Evolutionary conservation across 163 green algal genomes (phyloP).

Genomic region (Prototheca cutis): DNA sequence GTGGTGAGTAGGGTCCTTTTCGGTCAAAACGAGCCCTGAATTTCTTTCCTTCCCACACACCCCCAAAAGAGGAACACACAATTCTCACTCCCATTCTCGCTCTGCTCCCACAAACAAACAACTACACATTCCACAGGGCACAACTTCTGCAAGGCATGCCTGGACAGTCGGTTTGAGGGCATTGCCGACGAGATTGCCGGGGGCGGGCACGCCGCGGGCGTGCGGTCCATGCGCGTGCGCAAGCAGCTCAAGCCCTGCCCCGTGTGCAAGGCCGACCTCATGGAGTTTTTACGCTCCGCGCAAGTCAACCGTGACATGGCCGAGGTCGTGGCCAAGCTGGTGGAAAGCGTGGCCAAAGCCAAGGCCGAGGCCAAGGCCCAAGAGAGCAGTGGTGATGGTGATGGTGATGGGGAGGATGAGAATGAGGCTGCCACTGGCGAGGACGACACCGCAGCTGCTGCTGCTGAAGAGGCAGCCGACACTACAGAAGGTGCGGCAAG

Average conservation of each 20-base stretch:
- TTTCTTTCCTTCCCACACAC: no score
- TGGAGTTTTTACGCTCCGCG: conserved; percentile 55
- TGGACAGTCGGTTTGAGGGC: conserved; percentile 52
- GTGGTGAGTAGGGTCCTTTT: conserved; percentile 39
- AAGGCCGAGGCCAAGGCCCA: conserved; percentile 13
- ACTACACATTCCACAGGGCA: conserved; percentile 52
- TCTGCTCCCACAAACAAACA: background rate
- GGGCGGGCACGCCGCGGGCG: conserved; percentile 3
- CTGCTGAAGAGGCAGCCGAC: background rate
- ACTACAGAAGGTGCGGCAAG: background rate
- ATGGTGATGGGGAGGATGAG: background rate
- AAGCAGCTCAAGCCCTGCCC: conserved; percentile 71
- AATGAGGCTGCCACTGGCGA: background rate
- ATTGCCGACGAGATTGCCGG: conserved; percentile 26
- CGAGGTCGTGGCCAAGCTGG: conserved; percentile 47
- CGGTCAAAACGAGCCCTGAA: no score
- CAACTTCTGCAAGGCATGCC: conserved; percentile 84
- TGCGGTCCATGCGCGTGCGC: conserved; percentile 47
- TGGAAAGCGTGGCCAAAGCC: conserved; percentile 25
- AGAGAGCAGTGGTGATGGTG: background rate
- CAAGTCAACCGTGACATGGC: conserved; percentile 52
- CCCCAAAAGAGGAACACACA: no score
- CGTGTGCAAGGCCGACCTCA: conserved; percentile 55
- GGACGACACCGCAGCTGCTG: conserved; percentile 4
- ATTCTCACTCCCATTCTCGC: conserved; percentile 23